Evolutionary conservation across 2,329 filamentous ascomycete genomes (phyloP).

Genomic region (Rhynchosporium agropyri): DNA sequence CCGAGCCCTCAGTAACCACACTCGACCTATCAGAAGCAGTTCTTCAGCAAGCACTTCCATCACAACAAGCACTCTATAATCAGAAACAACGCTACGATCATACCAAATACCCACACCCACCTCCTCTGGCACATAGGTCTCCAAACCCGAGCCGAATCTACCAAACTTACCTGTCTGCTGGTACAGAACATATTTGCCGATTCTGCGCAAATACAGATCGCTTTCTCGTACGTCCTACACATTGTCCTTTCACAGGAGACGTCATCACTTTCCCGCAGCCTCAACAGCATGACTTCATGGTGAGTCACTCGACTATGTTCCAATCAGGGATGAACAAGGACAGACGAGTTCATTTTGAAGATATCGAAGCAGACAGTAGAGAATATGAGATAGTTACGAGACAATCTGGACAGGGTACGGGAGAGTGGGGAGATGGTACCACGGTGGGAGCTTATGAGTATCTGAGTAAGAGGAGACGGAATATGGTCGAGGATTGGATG

Average conservation of each 20-base stretch:
- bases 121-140: background rate
- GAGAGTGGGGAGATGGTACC: background rate
- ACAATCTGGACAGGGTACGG: background rate
- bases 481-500: background rate
- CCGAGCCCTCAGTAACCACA: background rate
- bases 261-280: background rate
- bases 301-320: background rate
- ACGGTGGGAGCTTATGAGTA: background rate
- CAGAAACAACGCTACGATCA: background rate
- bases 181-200: background rate
- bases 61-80: background rate
- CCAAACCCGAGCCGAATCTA: background rate
- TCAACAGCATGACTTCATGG: background rate
- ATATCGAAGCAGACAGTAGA: background rate
- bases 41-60: background rate
- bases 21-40: background rate
- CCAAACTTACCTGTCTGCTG: background rate
- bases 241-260: background rate
- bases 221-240: background rate
- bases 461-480: background rate
- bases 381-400: background rate
- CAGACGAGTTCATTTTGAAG: background rate
- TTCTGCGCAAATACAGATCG: constrained; percentile 3
- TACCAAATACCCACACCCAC: background rate
- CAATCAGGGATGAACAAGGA: background rate